phyloP scores from a whole-genome alignment of 2,329 filamentous ascomycete genomes.

The Trichoderma polysporum region DNA sequence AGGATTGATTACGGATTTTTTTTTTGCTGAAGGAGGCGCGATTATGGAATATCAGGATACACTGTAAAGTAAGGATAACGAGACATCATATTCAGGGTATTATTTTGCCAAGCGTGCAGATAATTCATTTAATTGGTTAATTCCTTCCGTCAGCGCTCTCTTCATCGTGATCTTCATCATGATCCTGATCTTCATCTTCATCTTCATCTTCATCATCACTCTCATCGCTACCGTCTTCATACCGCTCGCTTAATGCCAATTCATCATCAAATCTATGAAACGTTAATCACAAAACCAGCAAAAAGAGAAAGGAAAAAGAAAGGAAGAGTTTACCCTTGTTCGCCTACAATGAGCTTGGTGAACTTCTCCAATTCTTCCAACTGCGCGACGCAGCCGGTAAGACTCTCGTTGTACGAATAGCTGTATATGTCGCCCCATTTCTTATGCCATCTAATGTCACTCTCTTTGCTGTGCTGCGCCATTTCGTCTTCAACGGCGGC shows the following conservation, averaged over 20 bases:
- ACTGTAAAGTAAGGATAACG: neutral
- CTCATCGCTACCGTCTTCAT: constrained; percentile 16
- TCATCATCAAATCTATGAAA: constrained; percentile 36
- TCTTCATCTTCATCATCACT: constrained; percentile 30
- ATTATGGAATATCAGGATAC: constrained; percentile 2
- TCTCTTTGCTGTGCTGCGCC: constrained; percentile 24
- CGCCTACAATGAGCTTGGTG: constrained; percentile 58
- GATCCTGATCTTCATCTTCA: constrained; percentile 23
- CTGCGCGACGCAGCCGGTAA: constrained; percentile 55
- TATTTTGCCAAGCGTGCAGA: neutral
- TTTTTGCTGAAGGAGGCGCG: neutral
- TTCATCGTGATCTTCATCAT: constrained; percentile 25
- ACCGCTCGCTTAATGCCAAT: neutral
- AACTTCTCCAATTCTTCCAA: constrained; percentile 55
- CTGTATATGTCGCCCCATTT: constrained; percentile 59
- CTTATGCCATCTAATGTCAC: constrained; percentile 36
- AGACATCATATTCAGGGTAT: constrained; percentile 8
- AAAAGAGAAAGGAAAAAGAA: neutral
- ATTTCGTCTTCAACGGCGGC: constrained; percentile 45
- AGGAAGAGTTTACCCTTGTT: constrained; percentile 42
- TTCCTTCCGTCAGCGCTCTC: constrained; percentile 26
- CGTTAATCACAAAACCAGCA: neutral
- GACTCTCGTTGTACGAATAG: constrained; percentile 53
- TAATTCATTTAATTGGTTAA: neutral
- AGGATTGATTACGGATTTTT: neutral